phyloP scores from a whole-genome alignment of 257 asterid species.

The Gentiana macrophylla region DNA sequence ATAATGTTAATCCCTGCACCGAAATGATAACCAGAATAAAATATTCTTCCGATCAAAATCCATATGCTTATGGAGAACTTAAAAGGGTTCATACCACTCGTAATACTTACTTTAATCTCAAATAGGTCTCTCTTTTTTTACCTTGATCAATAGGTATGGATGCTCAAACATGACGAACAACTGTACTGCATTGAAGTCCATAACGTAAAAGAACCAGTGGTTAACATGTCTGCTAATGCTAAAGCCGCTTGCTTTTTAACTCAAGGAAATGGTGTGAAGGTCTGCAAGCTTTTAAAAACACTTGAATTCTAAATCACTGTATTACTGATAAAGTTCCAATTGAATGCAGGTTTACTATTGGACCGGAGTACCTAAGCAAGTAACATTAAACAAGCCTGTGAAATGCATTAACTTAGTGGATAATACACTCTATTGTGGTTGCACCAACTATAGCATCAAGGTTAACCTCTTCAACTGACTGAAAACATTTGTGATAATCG shows the following conservation, averaged over 20 bases:
- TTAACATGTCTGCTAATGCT: slow-evolving; percentile 43
- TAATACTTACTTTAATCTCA: no score
- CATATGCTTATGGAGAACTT: no score
- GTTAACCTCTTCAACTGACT: slow-evolving; percentile 14
- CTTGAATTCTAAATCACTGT: no score
- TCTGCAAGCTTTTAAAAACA: slow-evolving; percentile 3
- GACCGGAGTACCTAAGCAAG: slow-evolving; percentile 52
- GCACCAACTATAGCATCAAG: slow-evolving; percentile 58
- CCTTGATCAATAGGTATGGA: slow-evolving; percentile 42
- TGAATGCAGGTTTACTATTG: slow-evolving; percentile 54
- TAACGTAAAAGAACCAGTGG: slow-evolving; percentile 63
- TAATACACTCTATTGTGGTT: slow-evolving; percentile 64
- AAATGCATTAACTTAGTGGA: slow-evolving; percentile 45
- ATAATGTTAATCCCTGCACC: background rate
- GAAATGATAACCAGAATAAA: no score
- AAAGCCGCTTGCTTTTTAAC: slow-evolving; percentile 47
- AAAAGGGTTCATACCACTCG: no score
- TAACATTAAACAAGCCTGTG: slow-evolving; percentile 58
- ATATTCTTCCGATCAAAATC: no score
- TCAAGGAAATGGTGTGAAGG: slow-evolving; percentile 72
- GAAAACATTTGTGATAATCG: background rate
- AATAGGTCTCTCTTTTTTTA: background rate
- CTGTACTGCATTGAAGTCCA: slow-evolving; percentile 65
- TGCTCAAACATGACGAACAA: slow-evolving; percentile 52
- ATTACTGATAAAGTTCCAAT: background rate